Conservation (phyloP, 1,139 yeast species). For the Sugiyamaella paludigena region DNA sequence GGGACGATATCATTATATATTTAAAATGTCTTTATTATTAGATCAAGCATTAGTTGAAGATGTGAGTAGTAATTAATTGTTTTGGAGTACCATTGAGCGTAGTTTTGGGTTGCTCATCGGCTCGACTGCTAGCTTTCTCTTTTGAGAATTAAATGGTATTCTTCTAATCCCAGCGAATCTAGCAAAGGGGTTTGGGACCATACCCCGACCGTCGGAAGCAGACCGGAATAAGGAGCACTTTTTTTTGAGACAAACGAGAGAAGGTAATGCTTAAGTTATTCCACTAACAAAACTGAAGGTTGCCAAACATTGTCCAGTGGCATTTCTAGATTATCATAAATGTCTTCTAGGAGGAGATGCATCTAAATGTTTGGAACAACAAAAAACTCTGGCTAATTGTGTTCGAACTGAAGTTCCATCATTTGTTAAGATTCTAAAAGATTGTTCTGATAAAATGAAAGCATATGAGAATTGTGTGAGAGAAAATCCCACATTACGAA, state of each 20-base stretch:
- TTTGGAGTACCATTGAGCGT: background rate
- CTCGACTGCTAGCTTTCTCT: too few species aligned
- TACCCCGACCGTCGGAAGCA: background rate
- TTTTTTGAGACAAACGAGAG: too few species aligned
- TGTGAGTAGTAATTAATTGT: constrained; percentile 39
- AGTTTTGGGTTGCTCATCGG: too few species aligned
- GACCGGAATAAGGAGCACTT: too few species aligned
- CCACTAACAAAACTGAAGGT: constrained; percentile 38
- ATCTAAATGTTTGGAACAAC: constrained; percentile 50
- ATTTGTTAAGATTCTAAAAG: constrained; percentile 58
- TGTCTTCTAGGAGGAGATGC: constrained; percentile 56
- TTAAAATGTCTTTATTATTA: constrained; percentile 45
- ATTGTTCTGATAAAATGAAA: constrained; percentile 54
- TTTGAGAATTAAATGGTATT: background rate
- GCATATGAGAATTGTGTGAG: constrained; percentile 61
- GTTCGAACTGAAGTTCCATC: constrained; percentile 61
- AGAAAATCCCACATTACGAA: constrained; percentile 39
- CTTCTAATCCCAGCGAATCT: background rate
- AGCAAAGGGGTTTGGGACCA: background rate
- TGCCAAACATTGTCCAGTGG: constrained; percentile 63
- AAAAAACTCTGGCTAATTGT: constrained; percentile 52
- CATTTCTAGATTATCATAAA: constrained; percentile 61
- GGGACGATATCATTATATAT: background rate
- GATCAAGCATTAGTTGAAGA: constrained; percentile 58
- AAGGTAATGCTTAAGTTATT: too few species aligned